phyloP scores from a whole-genome alignment of 306 rosid genomes.

The Quercus gilva region DNA sequence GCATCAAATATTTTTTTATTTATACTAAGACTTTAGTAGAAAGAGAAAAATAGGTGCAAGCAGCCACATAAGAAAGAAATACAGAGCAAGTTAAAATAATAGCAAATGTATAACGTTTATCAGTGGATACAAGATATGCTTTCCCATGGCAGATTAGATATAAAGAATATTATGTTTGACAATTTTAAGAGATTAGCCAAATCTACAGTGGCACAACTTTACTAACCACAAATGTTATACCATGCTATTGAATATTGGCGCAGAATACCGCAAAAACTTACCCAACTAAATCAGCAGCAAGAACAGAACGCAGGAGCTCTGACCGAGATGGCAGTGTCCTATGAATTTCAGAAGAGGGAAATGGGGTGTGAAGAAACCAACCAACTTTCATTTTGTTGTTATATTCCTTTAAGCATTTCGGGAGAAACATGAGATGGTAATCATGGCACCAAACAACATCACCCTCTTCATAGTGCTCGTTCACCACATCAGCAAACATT shows the following conservation, averaged over 20 bases:
- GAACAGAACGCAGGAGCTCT: slow-evolving; percentile 83
- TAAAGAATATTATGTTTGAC: background rate
- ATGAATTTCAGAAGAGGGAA: slow-evolving; percentile 92
- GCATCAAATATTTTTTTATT: background rate
- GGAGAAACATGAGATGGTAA: slow-evolving; percentile 95
- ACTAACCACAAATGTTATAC: background rate
- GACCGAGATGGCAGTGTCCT: slow-evolving; percentile 89
- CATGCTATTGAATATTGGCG: background rate
- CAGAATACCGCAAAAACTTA: slow-evolving; percentile 28
- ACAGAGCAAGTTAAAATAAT: background rate
- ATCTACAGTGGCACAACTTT: background rate
- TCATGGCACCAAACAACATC: slow-evolving; percentile 98
- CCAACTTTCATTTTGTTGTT: slow-evolving; percentile 82
- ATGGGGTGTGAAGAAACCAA: slow-evolving; percentile 95
- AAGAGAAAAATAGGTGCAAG: background rate
- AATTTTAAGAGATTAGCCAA: background rate
- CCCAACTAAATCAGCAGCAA: slow-evolving; percentile 95
- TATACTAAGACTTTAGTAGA: background rate
- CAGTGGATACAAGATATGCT: background rate
- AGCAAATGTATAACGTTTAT: background rate
- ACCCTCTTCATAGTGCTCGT: slow-evolving; percentile 73
- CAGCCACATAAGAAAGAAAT: background rate
- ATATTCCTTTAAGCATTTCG: slow-evolving; percentile 73
- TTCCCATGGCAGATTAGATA: background rate
- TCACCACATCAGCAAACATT: slow-evolving; percentile 93